These are phyloP conservation scores for Juncus inflexus DNA, from an alignment of 176 grass and related monocot genomes.

Conservation along the genomic window DNA sequence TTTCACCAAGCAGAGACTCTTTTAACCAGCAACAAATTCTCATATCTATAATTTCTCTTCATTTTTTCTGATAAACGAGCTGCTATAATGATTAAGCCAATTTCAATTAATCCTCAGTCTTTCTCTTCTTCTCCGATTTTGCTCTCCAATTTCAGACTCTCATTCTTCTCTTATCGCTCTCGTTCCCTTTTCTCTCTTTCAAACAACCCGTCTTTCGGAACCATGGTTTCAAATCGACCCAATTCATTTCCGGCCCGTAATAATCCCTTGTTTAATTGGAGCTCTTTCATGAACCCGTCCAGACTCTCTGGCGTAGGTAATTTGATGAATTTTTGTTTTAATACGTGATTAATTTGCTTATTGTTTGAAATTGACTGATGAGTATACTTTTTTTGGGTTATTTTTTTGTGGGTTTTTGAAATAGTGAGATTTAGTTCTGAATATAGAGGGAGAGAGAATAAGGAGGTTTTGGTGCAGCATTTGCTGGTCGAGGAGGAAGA, in stretches of 20 bases:
- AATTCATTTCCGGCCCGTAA: conserved; percentile 8
- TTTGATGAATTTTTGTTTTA: not conserved
- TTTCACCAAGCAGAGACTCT: too few species aligned
- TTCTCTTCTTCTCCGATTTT: conserved; percentile 18
- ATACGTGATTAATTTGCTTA: not conserved
- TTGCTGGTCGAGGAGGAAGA: conserved; percentile 83
- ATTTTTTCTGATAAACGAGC: not conserved
- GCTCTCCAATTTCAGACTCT: conserved; percentile 11
- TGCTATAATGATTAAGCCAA: conserved; percentile 1
- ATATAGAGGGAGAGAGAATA: conserved; percentile 48
- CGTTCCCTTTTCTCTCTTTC: conserved; percentile 24
- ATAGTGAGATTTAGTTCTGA: conserved; percentile 56
- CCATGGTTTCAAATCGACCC: conserved; percentile 20
- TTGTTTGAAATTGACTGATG: not conserved
- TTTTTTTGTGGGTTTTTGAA: conserved; percentile 7
- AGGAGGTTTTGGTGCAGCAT: conserved; percentile 87
- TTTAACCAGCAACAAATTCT: too few species aligned
- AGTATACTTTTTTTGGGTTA: not conserved
- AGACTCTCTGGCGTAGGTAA: conserved; percentile 42
- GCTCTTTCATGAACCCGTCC: conserved; percentile 11
- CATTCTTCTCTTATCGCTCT: conserved; percentile 20
- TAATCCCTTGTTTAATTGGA: conserved; percentile 10
- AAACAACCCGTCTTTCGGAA: conserved; percentile 29
- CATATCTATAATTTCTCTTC: conserved; percentile 2
- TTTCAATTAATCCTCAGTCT: not conserved